Evolutionary conservation across 1,284 basidiomycete species (phyloP).

Genomic region (Malassezia yamatoensis): DNA sequence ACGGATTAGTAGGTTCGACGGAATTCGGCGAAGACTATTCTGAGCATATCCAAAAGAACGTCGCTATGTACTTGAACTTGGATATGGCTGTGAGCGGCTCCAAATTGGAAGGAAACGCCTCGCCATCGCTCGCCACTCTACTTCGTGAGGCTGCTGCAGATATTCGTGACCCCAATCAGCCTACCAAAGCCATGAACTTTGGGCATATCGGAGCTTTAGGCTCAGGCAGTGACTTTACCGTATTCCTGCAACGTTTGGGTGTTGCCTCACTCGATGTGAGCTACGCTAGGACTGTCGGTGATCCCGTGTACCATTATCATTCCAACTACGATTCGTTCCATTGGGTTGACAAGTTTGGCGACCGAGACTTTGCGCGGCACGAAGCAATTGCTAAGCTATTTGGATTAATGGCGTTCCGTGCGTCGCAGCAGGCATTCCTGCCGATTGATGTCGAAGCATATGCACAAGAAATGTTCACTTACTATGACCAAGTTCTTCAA

Average conservation of each 20-base stretch:
- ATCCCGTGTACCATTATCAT: slow-evolving; percentile 53
- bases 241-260: slow-evolving; percentile 56
- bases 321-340: slow-evolving; percentile 63
- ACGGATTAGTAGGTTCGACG: slow-evolving; percentile 74
- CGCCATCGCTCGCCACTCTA: slow-evolving; percentile 69
- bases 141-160: slow-evolving; percentile 59
- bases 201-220: slow-evolving; percentile 44
- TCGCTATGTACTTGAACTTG: slow-evolving; percentile 78
- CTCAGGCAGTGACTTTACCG: slow-evolving; percentile 60
- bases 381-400: slow-evolving; percentile 57
- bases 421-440: slow-evolving; percentile 56
- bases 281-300: slow-evolving; percentile 30
- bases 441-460: slow-evolving; percentile 63
- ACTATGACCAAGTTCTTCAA: slow-evolving; percentile 23
- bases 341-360: slow-evolving; percentile 66
- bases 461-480: slow-evolving; percentile 22
- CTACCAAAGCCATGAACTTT: slow-evolving; percentile 14
- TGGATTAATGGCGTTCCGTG: slow-evolving; percentile 53
- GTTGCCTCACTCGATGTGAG: slow-evolving; percentile 48
- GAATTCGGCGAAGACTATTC: slow-evolving; percentile 84
- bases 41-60: slow-evolving; percentile 64
- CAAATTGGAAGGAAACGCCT: slow-evolving; percentile 54
- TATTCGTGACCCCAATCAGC: slow-evolving; percentile 49
- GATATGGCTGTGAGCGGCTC: slow-evolving; percentile 65
- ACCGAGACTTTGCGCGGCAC: slow-evolving; percentile 66